These are phyloP conservation scores for Diplodia seriata DNA, from an alignment of 2,329 filamentous ascomycete genomes.

Conservation along the genomic window DNA sequence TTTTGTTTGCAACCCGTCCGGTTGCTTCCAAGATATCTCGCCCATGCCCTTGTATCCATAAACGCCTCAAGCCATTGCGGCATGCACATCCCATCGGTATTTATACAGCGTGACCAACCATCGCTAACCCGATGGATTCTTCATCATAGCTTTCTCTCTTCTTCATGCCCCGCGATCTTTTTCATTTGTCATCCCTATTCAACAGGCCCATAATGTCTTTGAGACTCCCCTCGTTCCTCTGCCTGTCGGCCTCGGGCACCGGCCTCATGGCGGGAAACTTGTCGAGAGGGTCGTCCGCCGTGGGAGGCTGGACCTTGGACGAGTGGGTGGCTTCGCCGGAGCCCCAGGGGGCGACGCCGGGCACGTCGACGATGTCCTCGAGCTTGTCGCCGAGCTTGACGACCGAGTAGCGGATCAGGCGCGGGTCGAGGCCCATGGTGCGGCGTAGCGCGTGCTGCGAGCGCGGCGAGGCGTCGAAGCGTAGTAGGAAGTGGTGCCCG, in stretches of 20 bases:
- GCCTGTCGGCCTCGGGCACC: too few species aligned
- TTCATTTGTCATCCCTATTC: neutral
- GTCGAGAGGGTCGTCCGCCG: too few species aligned
- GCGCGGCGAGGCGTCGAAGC: conserved; percentile 79
- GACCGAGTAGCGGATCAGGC: conserved; percentile 85
- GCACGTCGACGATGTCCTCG: conserved; percentile 65
- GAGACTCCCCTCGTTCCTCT: neutral
- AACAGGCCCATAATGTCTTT: neutral
- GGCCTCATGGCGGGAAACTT: neutral
- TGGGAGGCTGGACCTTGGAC: neutral
- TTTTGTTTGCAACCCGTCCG: neutral
- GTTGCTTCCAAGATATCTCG: conserved; percentile 8
- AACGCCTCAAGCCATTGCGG: conserved; percentile 22
- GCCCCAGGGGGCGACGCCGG: conserved; percentile 46
- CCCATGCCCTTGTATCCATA: conserved; percentile 9
- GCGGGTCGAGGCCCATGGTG: conserved; percentile 82
- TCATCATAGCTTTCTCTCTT: neutral
- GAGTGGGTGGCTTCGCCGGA: conserved; percentile 10
- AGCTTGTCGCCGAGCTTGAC: conserved; percentile 81
- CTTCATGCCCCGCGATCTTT: neutral
- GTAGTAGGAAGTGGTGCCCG: conserved; percentile 98
- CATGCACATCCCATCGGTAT: conserved; percentile 22
- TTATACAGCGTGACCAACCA: conserved; percentile 13
- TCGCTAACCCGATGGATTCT: neutral
- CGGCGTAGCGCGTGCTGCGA: conserved; percentile 77